Base-by-base conservation (phyloP, 108 stramenopile species). In the Cyclotella cryptica region DNA sequence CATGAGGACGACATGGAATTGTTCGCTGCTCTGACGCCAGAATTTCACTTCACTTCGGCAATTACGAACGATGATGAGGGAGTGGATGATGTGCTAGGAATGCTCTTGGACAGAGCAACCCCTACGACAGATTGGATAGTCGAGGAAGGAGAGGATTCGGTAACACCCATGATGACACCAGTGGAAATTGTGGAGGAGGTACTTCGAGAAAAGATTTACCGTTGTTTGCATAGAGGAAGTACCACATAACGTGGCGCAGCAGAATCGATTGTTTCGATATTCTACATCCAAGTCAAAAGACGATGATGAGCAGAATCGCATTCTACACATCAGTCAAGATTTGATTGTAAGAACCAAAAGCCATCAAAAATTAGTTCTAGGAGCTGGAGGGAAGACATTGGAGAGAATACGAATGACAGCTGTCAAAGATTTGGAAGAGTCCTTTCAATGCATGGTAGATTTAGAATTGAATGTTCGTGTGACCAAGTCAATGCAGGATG, bases 181-280 rank as follows among this genome's bases (percentile, higher is more conserved):
- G 19, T 75, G 19, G 91, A 91, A 65, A 90, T 88, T 22, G 83
- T 96, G 19, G 88, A 94, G 80, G 94, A 97, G 61, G 77, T 97
- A 19, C 78, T 98, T 53, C 88, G 93, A n/a, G 97, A 98, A 78
- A 93, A 94, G 57, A 81, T 96, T 24, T 96, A 94, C 73, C 74
- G 92, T 65, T 85, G 89, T 76, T 77, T 94, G 70, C 95, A 98
- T 82, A 79, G 81, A n/a, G 27, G 96, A 97, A 79, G 84, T 93
- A 0, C 92, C 92, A 5, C 88, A 95, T 85, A 41, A 58, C 43
- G 80, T 88, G 26, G 26, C 55, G 30, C 89, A 90, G 71, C 67
- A 75, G 55, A 89, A 88, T 80, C 74, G 77, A 42, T 27, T 80
- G 66, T 80, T 83, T 76, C 73, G 66, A 53, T 30, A 72, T 49